phyloP scores from a whole-genome alignment of 495 filamentous ascomycete genomes.

The Cenococcum geophilum region DNA sequence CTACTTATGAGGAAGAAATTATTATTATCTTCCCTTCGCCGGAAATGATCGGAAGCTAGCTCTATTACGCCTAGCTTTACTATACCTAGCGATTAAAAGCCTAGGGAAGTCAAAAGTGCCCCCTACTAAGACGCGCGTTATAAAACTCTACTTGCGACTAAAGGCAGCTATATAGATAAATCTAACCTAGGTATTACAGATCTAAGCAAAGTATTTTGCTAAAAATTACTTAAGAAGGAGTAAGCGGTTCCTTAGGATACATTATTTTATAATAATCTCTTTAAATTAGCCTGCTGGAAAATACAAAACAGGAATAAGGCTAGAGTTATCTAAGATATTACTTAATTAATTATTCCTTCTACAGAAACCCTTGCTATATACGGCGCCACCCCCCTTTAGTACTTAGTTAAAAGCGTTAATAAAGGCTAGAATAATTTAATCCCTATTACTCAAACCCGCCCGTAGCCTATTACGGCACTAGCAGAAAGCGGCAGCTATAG shows the following conservation, averaged over 20 bases:
- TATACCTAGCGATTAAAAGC: slow-evolving; percentile 42
- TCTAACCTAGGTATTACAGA: too few species aligned
- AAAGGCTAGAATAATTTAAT: slow-evolving; percentile 29
- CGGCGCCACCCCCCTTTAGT: slow-evolving; percentile 18
- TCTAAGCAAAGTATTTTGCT: slow-evolving; percentile 20
- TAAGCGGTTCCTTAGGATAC: slow-evolving; percentile 21
- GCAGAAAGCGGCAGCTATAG: too few species aligned
- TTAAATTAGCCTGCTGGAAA: slow-evolving; percentile 15
- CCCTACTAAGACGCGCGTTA: slow-evolving; percentile 33
- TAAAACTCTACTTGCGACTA: not conserved
- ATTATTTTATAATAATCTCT: slow-evolving; percentile 25
- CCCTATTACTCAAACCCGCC: slow-evolving; percentile 23
- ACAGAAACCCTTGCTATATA: slow-evolving; percentile 19
- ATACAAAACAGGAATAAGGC: slow-evolving; percentile 21
- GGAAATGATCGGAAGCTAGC: slow-evolving; percentile 37
- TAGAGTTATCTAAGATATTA: slow-evolving; percentile 28
- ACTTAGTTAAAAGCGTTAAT: slow-evolving; percentile 24
- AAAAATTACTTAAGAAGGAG: slow-evolving; percentile 16
- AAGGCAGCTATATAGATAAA: not conserved
- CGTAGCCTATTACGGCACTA: too few species aligned
- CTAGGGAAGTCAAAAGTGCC: slow-evolving; percentile 39
- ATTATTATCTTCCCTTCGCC: slow-evolving; percentile 32
- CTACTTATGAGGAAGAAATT: slow-evolving; percentile 39
- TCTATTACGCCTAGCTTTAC: slow-evolving; percentile 28
- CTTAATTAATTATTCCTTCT: slow-evolving; percentile 24